Percentiles rank a stretch among this genome's conserved stretches.
Conservation (phyloP, 2,329 filamentous ascomycete species). For the Sclerotinia trifoliorum region DNA sequence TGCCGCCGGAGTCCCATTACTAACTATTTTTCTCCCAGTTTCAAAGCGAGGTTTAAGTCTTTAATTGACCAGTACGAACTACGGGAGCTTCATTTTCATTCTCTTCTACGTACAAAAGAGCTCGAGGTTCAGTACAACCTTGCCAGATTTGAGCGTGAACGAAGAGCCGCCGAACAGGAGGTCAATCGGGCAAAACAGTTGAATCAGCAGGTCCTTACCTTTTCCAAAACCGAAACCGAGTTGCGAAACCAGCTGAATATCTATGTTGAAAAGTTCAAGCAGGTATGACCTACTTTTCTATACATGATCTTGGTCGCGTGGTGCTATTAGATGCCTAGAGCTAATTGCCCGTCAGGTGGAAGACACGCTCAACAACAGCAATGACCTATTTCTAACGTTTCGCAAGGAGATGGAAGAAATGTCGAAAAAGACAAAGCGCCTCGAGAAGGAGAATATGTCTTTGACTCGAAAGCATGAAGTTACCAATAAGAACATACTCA, state of each 20-base stretch:
- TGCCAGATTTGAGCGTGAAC: conserved; percentile 84
- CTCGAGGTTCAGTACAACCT: conserved; percentile 91
- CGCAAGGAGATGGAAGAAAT: conserved; percentile 99
- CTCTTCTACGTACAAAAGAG: conserved; percentile 88
- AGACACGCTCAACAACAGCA: conserved; percentile 97
- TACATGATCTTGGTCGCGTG: neutral
- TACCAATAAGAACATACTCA: conserved; percentile 90
- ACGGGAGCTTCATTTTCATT: conserved; percentile 90
- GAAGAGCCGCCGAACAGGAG: conserved; percentile 83
- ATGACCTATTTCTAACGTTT: conserved; percentile 95
- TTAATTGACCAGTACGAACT: conserved; percentile 96
- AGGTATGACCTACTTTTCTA: conserved; percentile 60
- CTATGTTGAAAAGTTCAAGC: conserved; percentile 99
- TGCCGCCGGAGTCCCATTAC: conserved; percentile 18
- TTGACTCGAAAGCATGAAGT: conserved; percentile 91
- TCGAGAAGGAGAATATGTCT: conserved; percentile 94
- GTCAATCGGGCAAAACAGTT: conserved; percentile 76
- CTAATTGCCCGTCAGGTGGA: conserved; percentile 73
- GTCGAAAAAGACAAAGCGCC: conserved; percentile 96
- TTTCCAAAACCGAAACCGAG: conserved; percentile 93
- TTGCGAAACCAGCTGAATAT: conserved; percentile 93
- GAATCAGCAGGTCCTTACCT: conserved; percentile 88
- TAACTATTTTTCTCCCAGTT: conserved; percentile 56
- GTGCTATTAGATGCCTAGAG: conserved; percentile 24
- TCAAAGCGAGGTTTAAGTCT: conserved; percentile 86